Conservation (phyloP, 176 grass and related monocot species). For the Carex littledalei region DNA sequence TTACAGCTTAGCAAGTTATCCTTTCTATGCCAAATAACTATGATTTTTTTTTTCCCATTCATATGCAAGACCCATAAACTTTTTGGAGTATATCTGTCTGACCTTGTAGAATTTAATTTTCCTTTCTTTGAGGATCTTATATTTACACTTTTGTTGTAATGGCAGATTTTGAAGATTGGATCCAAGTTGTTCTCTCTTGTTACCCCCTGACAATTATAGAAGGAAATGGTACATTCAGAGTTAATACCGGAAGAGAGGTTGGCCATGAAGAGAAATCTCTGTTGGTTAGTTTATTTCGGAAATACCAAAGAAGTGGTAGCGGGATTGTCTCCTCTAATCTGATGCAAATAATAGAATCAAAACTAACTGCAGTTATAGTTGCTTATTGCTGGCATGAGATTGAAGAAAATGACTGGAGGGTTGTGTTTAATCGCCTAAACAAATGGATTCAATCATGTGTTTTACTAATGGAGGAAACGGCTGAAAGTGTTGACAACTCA, state of each 20-base stretch:
- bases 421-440: constrained; percentile 44
- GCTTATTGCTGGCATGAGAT: constrained; percentile 76
- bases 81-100: background rate
- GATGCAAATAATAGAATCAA: constrained; percentile 56
- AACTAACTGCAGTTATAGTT: constrained; percentile 57
- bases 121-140: background rate
- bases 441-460: constrained; percentile 70
- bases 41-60: background rate
- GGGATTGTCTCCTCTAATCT: constrained; percentile 19
- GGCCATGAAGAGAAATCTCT: constrained; percentile 45
- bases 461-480: constrained; percentile 81
- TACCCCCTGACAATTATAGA: constrained; percentile 49
- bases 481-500: constrained; percentile 40
- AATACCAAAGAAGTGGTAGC: constrained; percentile 44
- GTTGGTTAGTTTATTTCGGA: constrained; percentile 52
- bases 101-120: background rate
- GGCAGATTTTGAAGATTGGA: constrained; percentile 71
- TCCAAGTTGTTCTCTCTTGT: constrained; percentile 70
- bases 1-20: no score
- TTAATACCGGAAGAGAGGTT: constrained; percentile 41
- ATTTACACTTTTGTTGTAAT: constrained; percentile 17
- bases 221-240: constrained; percentile 45
- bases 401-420: constrained; percentile 66
- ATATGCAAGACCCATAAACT: background rate
- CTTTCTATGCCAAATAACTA: no score